Conservation (phyloP, 495 filamentous ascomycete genomes). For the Talaromyces trachyspermus region DNA sequence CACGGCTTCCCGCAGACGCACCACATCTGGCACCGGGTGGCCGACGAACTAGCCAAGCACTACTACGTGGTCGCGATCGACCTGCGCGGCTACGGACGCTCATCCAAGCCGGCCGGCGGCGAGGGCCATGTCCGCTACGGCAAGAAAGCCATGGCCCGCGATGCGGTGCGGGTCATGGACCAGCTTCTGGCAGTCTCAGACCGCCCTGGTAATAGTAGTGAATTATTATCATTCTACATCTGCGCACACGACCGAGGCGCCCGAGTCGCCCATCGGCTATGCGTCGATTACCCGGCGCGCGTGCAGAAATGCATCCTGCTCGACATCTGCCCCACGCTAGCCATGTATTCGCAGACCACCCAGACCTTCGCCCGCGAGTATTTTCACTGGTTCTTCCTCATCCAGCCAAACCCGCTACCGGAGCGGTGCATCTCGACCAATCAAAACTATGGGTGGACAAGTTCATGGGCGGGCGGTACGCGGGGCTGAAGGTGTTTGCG, state of each 20-base stretch:
- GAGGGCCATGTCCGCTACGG: conserved; percentile 17
- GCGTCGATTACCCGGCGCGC: conserved; percentile 22
- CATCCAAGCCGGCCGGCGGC: conserved; percentile 25
- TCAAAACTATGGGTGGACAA: conserved; percentile 14
- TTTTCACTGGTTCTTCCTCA: conserved; percentile 40
- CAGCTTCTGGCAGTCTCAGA: conserved; percentile 1
- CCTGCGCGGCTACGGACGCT: conserved; percentile 33
- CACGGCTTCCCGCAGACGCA: conserved; percentile 33
- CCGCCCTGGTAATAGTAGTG: not conserved
- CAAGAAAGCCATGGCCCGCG: conserved; percentile 28
- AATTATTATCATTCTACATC: conserved; percentile 19
- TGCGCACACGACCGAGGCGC: conserved; percentile 34
- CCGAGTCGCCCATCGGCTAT: conserved; percentile 31
- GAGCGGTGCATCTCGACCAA: conserved; percentile 22
- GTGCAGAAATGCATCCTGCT: conserved; percentile 26
- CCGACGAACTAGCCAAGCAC: conserved; percentile 15
- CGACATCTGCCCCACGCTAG: conserved; percentile 32
- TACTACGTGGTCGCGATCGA: conserved; percentile 29
- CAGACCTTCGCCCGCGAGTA: conserved; percentile 25
- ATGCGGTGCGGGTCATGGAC: conserved; percentile 26
- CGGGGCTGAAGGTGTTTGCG: conserved; percentile 10
- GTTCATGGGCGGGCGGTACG: conserved; percentile 18
- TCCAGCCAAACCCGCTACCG: conserved; percentile 27
- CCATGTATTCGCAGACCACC: conserved; percentile 26
- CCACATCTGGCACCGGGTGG: conserved; percentile 30